Evolutionary conservation across 768 basidiomycete species (phyloP).

Genomic region (Tricholoma furcatifolium): DNA sequence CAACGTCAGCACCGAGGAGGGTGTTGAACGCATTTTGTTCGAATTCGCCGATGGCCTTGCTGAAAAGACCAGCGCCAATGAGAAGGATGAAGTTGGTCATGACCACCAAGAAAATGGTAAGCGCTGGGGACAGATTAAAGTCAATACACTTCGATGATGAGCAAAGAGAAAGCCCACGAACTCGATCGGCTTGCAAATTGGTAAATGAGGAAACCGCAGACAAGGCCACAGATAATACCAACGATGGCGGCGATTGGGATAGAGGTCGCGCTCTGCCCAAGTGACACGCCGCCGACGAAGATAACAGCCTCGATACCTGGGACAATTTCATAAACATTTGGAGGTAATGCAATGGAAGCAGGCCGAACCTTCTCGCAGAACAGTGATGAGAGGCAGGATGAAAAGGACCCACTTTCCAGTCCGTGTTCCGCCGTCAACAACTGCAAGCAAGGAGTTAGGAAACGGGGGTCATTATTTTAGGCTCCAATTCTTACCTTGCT

Average conservation of each 20-base stretch:
- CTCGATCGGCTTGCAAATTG: constrained; percentile 73
- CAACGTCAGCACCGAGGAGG: constrained; percentile 72
- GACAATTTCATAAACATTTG: neutral
- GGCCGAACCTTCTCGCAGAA: constrained; percentile 79
- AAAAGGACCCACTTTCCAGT: constrained; percentile 87
- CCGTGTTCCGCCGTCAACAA: constrained; percentile 44
- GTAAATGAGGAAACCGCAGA: constrained; percentile 78
- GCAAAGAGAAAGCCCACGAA: constrained; percentile 27
- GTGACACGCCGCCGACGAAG: constrained; percentile 92
- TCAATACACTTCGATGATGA: neutral
- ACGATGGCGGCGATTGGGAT: constrained; percentile 91
- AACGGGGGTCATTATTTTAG: neutral
- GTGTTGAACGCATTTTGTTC: constrained; percentile 64
- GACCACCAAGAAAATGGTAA: constrained; percentile 83
- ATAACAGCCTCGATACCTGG: constrained; percentile 85
- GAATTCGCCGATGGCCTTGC: constrained; percentile 72
- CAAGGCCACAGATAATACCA: constrained; percentile 75
- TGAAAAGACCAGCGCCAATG: constrained; percentile 93
- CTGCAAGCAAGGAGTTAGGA: constrained; percentile 21
- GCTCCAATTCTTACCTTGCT: constrained; percentile 18
- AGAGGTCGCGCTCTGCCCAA: constrained; percentile 75
- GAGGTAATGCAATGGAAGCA: neutral
- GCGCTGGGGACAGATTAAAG: constrained; percentile 40
- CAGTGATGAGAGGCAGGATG: constrained; percentile 86
- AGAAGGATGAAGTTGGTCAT: constrained; percentile 93